phyloP scores from a whole-genome alignment of 345 rosid genomes.

The Adansonia digitata region DNA sequence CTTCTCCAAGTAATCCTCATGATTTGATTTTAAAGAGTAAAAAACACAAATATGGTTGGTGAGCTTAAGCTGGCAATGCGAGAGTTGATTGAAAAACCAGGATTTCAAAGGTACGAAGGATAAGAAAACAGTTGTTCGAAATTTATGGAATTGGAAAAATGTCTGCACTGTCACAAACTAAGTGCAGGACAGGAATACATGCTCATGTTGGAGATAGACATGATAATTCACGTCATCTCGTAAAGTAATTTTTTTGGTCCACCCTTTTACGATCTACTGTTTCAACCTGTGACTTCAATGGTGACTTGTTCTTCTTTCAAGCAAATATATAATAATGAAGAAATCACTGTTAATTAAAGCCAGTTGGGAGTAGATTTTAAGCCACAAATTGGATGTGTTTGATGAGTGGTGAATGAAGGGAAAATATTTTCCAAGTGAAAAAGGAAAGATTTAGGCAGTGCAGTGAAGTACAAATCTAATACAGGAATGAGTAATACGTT shows the following conservation, averaged over 20 bases:
- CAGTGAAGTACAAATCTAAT: background rate
- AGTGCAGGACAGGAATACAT: background rate
- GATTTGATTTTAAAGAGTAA: background rate
- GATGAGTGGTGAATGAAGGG: too few relatives aligned
- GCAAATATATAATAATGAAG: background rate
- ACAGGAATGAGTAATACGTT: background rate
- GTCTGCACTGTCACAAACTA: slow-evolving; percentile 12
- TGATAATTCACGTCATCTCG: too few relatives aligned
- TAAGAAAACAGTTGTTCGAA: background rate
- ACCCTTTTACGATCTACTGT: too few relatives aligned
- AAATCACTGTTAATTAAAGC: too few relatives aligned
- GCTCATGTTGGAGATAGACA: background rate
- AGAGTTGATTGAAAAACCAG: too few relatives aligned
- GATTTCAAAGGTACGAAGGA: background rate
- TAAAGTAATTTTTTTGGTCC: too few relatives aligned
- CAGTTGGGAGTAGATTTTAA: too few relatives aligned
- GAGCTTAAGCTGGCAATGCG: background rate
- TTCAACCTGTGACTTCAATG: background rate
- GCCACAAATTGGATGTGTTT: too few relatives aligned
- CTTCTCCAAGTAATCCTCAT: background rate
- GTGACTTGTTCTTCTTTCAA: background rate
- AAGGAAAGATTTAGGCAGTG: background rate
- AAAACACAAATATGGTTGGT: slow-evolving; percentile 7
- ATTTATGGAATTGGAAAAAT: background rate
- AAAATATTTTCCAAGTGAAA: too few relatives aligned